phyloP scores from a whole-genome alignment of 2,329 filamentous ascomycete species.

The Claviceps citrina region DNA sequence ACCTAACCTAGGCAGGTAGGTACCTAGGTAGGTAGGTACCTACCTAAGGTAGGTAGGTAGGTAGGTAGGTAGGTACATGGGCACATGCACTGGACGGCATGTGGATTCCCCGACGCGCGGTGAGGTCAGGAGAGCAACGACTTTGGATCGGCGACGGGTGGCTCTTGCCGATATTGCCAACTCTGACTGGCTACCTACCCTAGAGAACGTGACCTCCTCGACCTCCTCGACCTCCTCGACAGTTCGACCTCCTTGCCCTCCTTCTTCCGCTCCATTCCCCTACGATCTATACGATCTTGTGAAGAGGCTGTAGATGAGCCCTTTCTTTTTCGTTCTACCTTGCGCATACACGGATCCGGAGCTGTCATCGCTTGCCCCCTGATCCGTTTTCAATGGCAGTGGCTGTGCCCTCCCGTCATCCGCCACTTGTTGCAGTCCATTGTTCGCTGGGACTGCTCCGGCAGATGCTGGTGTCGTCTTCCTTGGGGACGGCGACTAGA shows the following conservation, averaged over 20 bases:
- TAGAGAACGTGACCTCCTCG: not conserved
- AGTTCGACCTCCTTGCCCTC: not conserved
- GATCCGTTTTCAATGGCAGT: not conserved
- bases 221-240: not conserved
- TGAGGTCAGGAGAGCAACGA: not conserved
- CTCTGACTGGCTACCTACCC: not conserved
- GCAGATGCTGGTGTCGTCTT: not conserved
- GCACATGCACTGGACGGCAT: too few species aligned
- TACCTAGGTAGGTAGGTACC: too few species aligned
- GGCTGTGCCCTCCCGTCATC: not conserved
- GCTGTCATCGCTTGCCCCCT: not conserved
- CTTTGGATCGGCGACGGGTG: too few species aligned
- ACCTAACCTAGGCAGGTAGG: too few species aligned
- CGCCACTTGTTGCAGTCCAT: not conserved
- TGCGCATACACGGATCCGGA: not conserved
- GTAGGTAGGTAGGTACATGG: too few species aligned
- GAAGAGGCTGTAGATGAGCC: conserved; percentile 8
- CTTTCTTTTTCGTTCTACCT: conserved; percentile 6
- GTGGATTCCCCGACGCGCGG: not conserved
- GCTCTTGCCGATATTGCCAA: not conserved
- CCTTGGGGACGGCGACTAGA: not conserved
- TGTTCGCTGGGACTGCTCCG: not conserved
- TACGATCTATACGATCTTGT: conserved; percentile 1
- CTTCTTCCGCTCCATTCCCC: not conserved
- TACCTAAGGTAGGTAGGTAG: too few species aligned